Conservation (phyloP, 2,329 filamentous ascomycete genomes). For the Magnaporthales sp. region DNA sequence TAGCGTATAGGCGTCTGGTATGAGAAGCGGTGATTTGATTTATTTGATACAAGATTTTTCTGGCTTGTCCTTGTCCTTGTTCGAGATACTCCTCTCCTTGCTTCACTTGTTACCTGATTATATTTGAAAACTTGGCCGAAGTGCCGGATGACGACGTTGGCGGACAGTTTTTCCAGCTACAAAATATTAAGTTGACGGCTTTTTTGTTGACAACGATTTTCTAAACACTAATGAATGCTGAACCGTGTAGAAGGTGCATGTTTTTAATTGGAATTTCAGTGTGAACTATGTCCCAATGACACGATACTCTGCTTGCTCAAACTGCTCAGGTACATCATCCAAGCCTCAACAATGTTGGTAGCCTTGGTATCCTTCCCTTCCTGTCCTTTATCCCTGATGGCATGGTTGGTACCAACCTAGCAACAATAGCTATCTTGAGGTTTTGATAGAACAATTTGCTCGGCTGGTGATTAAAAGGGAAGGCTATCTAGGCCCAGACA, state of each 20-base stretch:
- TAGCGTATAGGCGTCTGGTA: constrained; percentile 14
- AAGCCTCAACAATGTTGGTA: neutral
- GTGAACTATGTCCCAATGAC: neutral
- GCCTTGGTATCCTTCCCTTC: neutral
- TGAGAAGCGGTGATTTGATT: neutral
- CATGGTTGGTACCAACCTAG: neutral
- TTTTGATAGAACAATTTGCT: neutral
- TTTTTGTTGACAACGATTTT: constrained; percentile 1
- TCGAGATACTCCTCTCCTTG: constrained; percentile 16
- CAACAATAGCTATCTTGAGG: too few relatives aligned
- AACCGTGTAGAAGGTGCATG: neutral
- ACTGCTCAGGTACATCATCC: too few relatives aligned
- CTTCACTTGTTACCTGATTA: constrained; percentile 13
- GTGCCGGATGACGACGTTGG: constrained; percentile 1
- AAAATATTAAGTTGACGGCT: neutral
- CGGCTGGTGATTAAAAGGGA: neutral
- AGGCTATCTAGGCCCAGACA: neutral
- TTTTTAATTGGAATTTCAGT: neutral
- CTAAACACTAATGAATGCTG: neutral
- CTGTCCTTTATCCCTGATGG: neutral
- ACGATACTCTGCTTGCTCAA: neutral
- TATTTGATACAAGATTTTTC: neutral
- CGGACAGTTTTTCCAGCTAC: neutral
- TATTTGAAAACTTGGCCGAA: constrained; percentile 9
- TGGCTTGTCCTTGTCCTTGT: neutral